Evolutionary conservation across 768 basidiomycete species (phyloP).

Genomic region (Panaeolus cyanescens): DNA sequence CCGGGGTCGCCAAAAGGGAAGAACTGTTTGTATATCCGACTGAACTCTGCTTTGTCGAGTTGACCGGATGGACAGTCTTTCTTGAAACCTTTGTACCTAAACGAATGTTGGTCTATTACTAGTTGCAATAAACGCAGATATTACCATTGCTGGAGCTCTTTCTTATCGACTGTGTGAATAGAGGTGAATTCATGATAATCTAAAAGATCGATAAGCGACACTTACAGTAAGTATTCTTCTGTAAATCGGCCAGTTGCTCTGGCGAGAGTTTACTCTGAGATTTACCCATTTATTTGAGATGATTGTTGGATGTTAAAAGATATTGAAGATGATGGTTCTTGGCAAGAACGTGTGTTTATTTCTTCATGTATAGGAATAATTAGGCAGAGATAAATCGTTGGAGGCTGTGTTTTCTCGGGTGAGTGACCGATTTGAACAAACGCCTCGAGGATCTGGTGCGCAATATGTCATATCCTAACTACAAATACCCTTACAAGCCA

Average conservation of each 20-base stretch:
- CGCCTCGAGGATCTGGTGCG: constrained; percentile 12
- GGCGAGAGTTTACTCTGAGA: constrained; percentile 93
- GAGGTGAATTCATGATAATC: constrained; percentile 14
- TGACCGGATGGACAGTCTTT: constrained; percentile 98
- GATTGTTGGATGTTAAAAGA: constrained; percentile 29
- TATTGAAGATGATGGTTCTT: constrained; percentile 19
- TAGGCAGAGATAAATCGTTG: neutral
- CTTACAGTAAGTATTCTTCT: constrained; percentile 97
- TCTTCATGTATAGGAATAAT: neutral
- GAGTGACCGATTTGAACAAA: constrained; percentile 5
- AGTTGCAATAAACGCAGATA: neutral
- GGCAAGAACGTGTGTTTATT: constrained; percentile 14
- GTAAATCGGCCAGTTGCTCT: constrained; percentile 92
- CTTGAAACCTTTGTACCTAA: constrained; percentile 98
- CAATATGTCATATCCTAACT: constrained; percentile 1
- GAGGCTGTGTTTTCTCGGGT: constrained; percentile 13
- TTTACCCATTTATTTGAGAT: constrained; percentile 75
- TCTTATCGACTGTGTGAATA: constrained; percentile 80
- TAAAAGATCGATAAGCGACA: constrained; percentile 15
- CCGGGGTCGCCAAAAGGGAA: constrained; percentile 98
- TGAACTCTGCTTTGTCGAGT: constrained; percentile 93
- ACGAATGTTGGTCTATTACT: constrained; percentile 4
- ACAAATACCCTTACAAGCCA: constrained; percentile 11
- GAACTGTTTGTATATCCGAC: constrained; percentile 99
- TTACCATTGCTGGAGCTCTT: constrained; percentile 94